Conservation (phyloP, 1,139 yeast species). For the Kodamaea sp. region DNA sequence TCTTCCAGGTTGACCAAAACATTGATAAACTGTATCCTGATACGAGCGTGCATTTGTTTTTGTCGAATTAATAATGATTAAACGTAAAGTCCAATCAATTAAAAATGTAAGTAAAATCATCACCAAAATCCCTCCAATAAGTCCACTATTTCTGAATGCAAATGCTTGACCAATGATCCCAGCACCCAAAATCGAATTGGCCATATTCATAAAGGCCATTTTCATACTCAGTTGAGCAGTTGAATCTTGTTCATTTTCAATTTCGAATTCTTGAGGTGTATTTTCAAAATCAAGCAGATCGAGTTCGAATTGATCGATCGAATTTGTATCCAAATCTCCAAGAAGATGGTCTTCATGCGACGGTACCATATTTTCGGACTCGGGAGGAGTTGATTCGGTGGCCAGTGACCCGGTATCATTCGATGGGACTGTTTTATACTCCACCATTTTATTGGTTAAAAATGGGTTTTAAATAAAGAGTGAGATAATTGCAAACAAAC, state of each 20-base stretch:
- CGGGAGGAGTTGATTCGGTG: neutral
- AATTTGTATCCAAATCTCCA: neutral
- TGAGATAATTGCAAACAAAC: too few species aligned
- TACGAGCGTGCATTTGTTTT: slow-evolving; percentile 73
- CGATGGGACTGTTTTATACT: slow-evolving; percentile 4
- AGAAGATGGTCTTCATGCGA: neutral
- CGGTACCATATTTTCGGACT: neutral
- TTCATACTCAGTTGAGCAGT: slow-evolving; percentile 49
- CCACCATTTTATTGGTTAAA: slow-evolving; percentile 2
- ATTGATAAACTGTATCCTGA: slow-evolving; percentile 79
- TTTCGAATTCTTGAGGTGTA: neutral
- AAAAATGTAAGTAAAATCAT: slow-evolving; percentile 59
- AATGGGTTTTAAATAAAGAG: neutral
- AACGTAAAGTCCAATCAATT: slow-evolving; percentile 80
- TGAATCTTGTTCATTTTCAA: slow-evolving; percentile 1
- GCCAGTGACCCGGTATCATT: neutral
- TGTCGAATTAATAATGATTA: slow-evolving; percentile 81
- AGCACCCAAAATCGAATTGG: slow-evolving; percentile 89
- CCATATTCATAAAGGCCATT: slow-evolving; percentile 97
- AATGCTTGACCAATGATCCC: slow-evolving; percentile 94
- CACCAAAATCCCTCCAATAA: slow-evolving; percentile 67
- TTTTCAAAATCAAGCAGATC: slow-evolving; percentile 14
- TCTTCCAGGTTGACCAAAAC: slow-evolving; percentile 75
- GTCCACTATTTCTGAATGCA: slow-evolving; percentile 78
- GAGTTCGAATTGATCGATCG: slow-evolving; percentile 22